Conservation (phyloP, 2,329 filamentous ascomycete species). For the Xylaria sp. region DNA sequence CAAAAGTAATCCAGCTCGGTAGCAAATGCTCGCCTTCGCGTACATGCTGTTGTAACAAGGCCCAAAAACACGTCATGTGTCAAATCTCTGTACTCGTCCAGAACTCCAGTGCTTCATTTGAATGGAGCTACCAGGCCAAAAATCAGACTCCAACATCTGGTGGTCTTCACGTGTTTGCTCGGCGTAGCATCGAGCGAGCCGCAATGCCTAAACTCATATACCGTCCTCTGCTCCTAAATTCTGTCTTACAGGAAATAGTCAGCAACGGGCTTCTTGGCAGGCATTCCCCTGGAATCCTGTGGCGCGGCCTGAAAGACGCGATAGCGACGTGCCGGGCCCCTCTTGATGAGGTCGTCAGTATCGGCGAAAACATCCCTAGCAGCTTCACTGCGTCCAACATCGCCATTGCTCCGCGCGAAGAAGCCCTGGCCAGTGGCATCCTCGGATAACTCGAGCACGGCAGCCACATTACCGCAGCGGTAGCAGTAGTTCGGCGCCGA, state of each 20-base stretch:
- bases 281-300: slow-evolving; percentile 96
- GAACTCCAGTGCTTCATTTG: slow-evolving; percentile 27
- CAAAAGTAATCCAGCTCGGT: neutral
- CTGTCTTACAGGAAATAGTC: slow-evolving; percentile 84
- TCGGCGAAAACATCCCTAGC: slow-evolving; percentile 61
- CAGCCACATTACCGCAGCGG: slow-evolving; percentile 93
- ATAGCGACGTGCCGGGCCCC: slow-evolving; percentile 87
- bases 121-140: slow-evolving; percentile 3
- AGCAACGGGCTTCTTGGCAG: slow-evolving; percentile 96
- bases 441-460: slow-evolving; percentile 91
- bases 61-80: slow-evolving; percentile 2
- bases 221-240: neutral
- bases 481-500: slow-evolving; percentile 98
- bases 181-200: neutral
- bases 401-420: slow-evolving; percentile 77
- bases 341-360: slow-evolving; percentile 57
- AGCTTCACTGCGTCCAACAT: slow-evolving; percentile 66
- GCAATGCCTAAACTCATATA: neutral
- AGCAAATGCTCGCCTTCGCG: neutral
- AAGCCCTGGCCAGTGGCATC: slow-evolving; percentile 80
- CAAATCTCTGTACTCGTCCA: slow-evolving; percentile 16
- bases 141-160: slow-evolving; percentile 10
- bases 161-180: neutral
- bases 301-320: slow-evolving; percentile 96
- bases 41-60: slow-evolving; percentile 3